Conservation (phyloP, 2,329 filamentous ascomycete species). For the Colletotrichum nymphaeae region DNA sequence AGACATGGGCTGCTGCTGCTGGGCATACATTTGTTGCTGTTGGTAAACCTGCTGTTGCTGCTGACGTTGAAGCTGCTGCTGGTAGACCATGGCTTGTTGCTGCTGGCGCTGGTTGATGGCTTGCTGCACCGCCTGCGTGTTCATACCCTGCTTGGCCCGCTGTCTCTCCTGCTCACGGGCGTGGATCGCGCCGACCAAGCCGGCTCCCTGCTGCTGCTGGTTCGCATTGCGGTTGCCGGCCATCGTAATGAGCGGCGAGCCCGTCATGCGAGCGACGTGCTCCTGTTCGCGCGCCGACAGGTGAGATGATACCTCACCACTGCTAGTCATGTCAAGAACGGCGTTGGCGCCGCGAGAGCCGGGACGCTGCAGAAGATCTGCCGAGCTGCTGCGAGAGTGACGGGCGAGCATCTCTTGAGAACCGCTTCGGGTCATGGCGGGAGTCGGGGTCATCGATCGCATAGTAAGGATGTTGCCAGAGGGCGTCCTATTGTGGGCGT, state of each 20-base stretch:
- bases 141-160: slow-evolving; percentile 75
- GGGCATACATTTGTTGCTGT: slow-evolving; percentile 42
- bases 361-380: slow-evolving; percentile 61
- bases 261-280: slow-evolving; percentile 85
- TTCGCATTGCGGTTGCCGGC: slow-evolving; percentile 44
- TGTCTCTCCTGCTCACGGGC: slow-evolving; percentile 82
- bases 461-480: slow-evolving; percentile 61
- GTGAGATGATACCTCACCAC: slow-evolving; percentile 58
- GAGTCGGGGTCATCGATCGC: slow-evolving; percentile 54
- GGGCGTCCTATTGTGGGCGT: slow-evolving; percentile 57
- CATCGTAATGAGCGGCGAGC: slow-evolving; percentile 79
- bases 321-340: slow-evolving; percentile 60
- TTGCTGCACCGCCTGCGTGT: slow-evolving; percentile 77
- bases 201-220: slow-evolving; percentile 65
- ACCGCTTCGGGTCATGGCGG: slow-evolving; percentile 53
- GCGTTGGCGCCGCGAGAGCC: slow-evolving; percentile 69
- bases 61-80: slow-evolving; percentile 47
- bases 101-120: slow-evolving; percentile 76
- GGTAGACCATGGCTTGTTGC: slow-evolving; percentile 46
- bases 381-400: slow-evolving; percentile 60
- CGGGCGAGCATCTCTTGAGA: slow-evolving; percentile 53
- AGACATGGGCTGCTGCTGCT: slow-evolving; percentile 32
- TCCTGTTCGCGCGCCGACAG: slow-evolving; percentile 91
- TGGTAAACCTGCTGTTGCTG: slow-evolving; percentile 43
- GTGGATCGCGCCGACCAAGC: slow-evolving; percentile 83